Conservation (phyloP, 164 flowering plant species). For the grape (Vitis vinifera) region ASM3070453v1 NC_081823.1:3724001-3724500, state of each 20-base stretch:
- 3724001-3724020: too few relatives aligned
- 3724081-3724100: too few relatives aligned
- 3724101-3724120: too few relatives aligned
- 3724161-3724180: too few relatives aligned
- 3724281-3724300: neutral
- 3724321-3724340: slow-evolving; percentile 6
- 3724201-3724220: neutral
- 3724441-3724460: neutral
- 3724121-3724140: too few relatives aligned
- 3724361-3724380: neutral
- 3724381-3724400: neutral
- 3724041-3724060: too few relatives aligned
- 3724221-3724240: neutral
- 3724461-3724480: too few relatives aligned
- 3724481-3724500: too few relatives aligned
- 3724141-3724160: too few relatives aligned
- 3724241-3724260: neutral
- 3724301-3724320: slow-evolving; percentile 7
- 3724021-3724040: too few relatives aligned
- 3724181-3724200: too few relatives aligned
- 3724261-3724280: neutral
- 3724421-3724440: neutral
- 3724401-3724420: neutral
- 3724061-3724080: too few relatives aligned
- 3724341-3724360: slow-evolving; percentile 12